Evolutionary conservation across 176 grass and related monocot genomes (phyloP).

Genomic region (Triticum dicoccoides): DNA sequence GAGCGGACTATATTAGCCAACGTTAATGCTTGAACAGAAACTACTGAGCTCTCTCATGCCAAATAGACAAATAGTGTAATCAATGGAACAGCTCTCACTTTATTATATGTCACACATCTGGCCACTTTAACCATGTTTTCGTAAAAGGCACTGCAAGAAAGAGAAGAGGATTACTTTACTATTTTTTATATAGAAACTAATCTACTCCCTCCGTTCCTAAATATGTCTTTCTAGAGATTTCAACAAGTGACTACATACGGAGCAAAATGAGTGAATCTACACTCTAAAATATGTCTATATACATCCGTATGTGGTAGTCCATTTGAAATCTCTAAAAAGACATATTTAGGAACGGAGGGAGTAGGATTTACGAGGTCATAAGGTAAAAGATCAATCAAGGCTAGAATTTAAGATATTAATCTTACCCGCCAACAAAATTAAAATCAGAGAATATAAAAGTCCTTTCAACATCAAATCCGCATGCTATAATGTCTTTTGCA

Average conservation of each 20-base stretch:
- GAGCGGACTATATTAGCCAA: constrained; percentile 18
- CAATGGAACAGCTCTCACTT: constrained; percentile 53
- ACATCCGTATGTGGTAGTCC: too few relatives aligned
- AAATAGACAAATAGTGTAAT: background rate
- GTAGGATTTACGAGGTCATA: background rate
- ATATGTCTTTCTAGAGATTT: too few relatives aligned
- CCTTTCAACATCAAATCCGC: constrained; percentile 79
- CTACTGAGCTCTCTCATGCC: background rate
- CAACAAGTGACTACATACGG: too few relatives aligned
- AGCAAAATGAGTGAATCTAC: too few relatives aligned
- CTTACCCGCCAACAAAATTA: constrained; percentile 79
- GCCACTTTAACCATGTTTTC: constrained; percentile 85
- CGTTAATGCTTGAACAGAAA: background rate
- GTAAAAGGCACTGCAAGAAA: constrained; percentile 71
- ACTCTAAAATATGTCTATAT: too few relatives aligned
- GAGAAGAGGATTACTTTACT: constrained; percentile 13
- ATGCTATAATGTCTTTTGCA: constrained; percentile 98
- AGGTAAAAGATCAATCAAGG: background rate
- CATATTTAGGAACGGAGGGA: too few relatives aligned
- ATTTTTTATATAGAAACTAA: background rate
- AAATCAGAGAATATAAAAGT: constrained; percentile 97
- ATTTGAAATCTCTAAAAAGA: too few relatives aligned
- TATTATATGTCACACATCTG: constrained; percentile 89
- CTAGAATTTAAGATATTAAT: constrained; percentile 10
- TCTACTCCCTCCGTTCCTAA: background rate